Evolutionary conservation across 768 basidiomycete genomes (phyloP).

Genomic region (Panellus pusillus): DNA sequence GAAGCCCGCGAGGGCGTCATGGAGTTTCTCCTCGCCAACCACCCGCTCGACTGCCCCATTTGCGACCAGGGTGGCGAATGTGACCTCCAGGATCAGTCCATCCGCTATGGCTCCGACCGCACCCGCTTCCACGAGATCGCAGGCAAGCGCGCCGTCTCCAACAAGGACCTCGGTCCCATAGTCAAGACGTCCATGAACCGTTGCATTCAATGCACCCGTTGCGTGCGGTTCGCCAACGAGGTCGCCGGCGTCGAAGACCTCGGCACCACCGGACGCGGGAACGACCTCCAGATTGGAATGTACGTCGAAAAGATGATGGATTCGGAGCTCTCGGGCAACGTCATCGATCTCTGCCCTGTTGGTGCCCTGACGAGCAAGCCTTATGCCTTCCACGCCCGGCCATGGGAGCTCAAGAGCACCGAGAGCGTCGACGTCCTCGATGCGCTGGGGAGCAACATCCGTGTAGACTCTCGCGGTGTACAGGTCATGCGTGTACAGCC

Average conservation of each 20-base stretch:
- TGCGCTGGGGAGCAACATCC: conserved; percentile 94
- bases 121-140: conserved; percentile 98
- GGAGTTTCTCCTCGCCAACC: conserved; percentile 97
- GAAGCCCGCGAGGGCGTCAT: conserved; percentile 96
- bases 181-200: conserved; percentile 99
- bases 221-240: conserved; percentile 98
- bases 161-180: conserved; percentile 96
- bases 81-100: conserved; percentile 97
- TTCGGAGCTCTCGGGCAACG: conserved; percentile 95
- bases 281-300: conserved; percentile 98
- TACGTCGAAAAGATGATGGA: conserved; percentile 98
- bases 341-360: conserved; percentile 96
- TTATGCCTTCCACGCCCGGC: conserved; percentile 94
- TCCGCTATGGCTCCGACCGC: conserved; percentile 98
- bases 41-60: conserved; percentile 97
- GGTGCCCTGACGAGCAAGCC: conserved; percentile 98
- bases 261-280: conserved; percentile 95
- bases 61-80: conserved; percentile 99
- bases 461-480: conserved; percentile 91
- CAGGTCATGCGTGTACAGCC: conserved; percentile 98
- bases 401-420: conserved; percentile 98
- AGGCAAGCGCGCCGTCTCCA: conserved; percentile 96
- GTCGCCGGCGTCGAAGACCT: conserved; percentile 98
- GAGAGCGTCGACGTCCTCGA: conserved; percentile 96
- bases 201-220: conserved; percentile 99